A percentile compares a stretch with the other conserved stretches of the same genome.
Conservation (phyloP, 2,329 filamentous ascomycete genomes). For the Pseudogymnoascus sp. region DNA sequence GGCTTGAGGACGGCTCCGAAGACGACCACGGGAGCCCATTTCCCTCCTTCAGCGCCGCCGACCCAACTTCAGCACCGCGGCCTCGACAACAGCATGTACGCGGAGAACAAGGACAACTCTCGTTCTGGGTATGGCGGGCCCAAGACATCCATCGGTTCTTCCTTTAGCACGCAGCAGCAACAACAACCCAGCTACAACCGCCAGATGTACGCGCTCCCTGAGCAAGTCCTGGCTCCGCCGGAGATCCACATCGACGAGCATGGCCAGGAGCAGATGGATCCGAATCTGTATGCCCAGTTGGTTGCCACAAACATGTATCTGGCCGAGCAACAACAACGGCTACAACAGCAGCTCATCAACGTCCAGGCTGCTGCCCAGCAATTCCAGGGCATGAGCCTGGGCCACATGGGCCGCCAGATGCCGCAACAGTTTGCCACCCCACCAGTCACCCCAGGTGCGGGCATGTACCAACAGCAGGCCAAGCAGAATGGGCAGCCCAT, state of each 20-base stretch:
- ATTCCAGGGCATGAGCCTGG: constrained; percentile 67
- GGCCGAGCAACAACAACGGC: constrained; percentile 85
- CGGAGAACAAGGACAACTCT: constrained; percentile 20
- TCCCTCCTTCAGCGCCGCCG: constrained; percentile 57
- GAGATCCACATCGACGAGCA: constrained; percentile 65
- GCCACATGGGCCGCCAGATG: constrained; percentile 37
- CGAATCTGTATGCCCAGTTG: constrained; percentile 76
- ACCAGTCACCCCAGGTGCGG: constrained; percentile 44
- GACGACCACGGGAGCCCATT: constrained; percentile 62
- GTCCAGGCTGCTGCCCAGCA: constrained; percentile 78
- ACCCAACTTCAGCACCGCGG: constrained; percentile 38
- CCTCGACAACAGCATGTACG: constrained; percentile 25
- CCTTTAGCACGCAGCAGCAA: constrained; percentile 16
- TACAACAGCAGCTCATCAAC: constrained; percentile 84
- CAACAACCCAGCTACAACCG: constrained; percentile 35
- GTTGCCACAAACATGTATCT: constrained; percentile 87
- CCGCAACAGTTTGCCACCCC: constrained; percentile 38
- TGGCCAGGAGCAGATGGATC: constrained; percentile 69
- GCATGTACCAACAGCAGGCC: constrained; percentile 37
- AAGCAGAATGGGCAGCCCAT: constrained; percentile 35
- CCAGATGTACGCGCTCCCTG: constrained; percentile 61
- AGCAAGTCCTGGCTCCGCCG: constrained; percentile 81
- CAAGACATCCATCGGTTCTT: constrained; percentile 23
- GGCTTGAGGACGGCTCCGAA: constrained; percentile 91
- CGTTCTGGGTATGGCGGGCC: constrained; percentile 21